Evolutionary conservation across 176 grass and related monocot species (phyloP), one percentile per base, ranked within the genome.

Genomic region (Musa schizocarpa): DNA sequence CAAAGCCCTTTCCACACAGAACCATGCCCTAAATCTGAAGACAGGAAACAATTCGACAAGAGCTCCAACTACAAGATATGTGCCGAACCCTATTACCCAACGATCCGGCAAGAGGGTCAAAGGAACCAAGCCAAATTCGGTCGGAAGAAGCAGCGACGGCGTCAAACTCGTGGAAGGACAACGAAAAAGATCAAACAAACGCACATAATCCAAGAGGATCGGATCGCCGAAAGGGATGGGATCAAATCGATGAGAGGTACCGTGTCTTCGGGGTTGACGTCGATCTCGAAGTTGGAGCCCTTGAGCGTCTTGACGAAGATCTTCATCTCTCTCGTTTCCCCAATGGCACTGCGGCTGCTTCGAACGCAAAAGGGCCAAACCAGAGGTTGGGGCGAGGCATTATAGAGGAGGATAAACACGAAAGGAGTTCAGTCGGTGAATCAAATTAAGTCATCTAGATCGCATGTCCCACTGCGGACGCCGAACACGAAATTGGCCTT

Each of bases 221-320:
- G 14, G 17, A 14, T 57, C 54, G 54, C 54, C 54, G 9, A 19
- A 57, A 57, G 54, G 12, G 54, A 57, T 16, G 54, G 13, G 54
- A 57, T 57, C 54, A 16, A 57, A 57, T 14, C 54, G 54, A 12
- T 13, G 54, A 57, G 13, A 57, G 54, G 54, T 57, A 72, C 70
- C n/a, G 49, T 72, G 70, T 72, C 50, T 53, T 72, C 50, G 49
- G 70, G 50, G 14, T 72, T 53, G 10, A 54, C 70, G 21, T 72
- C 70, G 70, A 72, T 72, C 50, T 20, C 70, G 50, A 72, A 72
- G 20, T 53, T 52, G 49, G 70, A 53, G 17, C 70, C 70, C 50
- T 72, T 72, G 50, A 72, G 70, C 19, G 70, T 72, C 50, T 72
- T 72, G 17, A 72, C 51, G 70, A 72, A 72, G 70, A 72, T 72